Evolutionary conservation across 2,329 filamentous ascomycete genomes (phyloP), one percentile per base, ranked within the genome.

Genomic region (Penicillium decumbens): DNA sequence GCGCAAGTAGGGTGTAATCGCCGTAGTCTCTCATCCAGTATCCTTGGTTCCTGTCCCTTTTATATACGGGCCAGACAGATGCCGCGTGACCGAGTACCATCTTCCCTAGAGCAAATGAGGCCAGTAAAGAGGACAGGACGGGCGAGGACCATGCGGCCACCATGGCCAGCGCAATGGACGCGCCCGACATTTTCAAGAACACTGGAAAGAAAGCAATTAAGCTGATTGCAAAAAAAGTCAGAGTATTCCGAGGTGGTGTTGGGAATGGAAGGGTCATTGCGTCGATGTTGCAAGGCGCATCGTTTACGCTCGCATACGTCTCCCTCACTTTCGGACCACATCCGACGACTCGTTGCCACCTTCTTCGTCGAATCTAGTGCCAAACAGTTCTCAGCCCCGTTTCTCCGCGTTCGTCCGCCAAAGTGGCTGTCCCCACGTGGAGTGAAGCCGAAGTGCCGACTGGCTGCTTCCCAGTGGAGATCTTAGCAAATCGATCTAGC

Each of bases 21-120:
- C 70, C 59, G 35, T 75, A 67, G 0, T 40, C 47, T 23, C 67
- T 65, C 77, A 80, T 80, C 77, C 77, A 79, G 37, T 62, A 62
- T 2, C 59, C 3, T 64, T 68, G 23, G 52, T 48, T 1, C 42
- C 48, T 1, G 54, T 49, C 4, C 47, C 54, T 6, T 61, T 62
- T 4, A 46, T 45, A 38, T 66, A 70, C 10, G 57, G 13, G 10
- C 76, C 76, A 74, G 18, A 77, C 67, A 10, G 75, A 72, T 1
- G 67, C 61, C 13, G 72, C 72, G 57, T 75, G 69, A 10, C 53
- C 30, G 2, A 77, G 66, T 9, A 76, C 64, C 15, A 18, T 18
- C 47, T 76, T 75, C 32, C 71, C 58, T 6, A 77, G 61, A 3
- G 74, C 74, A 28, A 71, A 58, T 12, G 67, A 53, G n/a, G 60